phyloP scores from a whole-genome alignment of 805 yeast species.

The Lipomyces yamadae region DNA sequence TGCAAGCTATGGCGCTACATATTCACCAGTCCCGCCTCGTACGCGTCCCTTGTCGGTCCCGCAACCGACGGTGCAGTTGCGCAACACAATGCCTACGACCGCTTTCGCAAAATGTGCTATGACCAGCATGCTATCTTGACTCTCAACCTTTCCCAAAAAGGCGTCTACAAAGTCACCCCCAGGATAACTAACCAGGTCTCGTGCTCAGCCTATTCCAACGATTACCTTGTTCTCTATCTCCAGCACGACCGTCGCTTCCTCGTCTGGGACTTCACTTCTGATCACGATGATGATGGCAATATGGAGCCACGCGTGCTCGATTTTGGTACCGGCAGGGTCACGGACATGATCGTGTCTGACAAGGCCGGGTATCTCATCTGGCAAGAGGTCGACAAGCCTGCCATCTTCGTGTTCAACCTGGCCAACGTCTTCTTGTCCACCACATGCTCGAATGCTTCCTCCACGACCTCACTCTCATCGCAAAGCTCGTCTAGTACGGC shows the following conservation, averaged over 20 bases:
- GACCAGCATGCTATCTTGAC: constrained; percentile 29
- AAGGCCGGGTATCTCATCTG: constrained; percentile 26
- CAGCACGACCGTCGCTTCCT: constrained; percentile 29
- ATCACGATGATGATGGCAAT: neutral
- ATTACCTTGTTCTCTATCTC: constrained; percentile 31
- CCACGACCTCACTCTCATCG: constrained; percentile 2
- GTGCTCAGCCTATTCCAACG: constrained; percentile 29
- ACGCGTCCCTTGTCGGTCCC: constrained; percentile 23
- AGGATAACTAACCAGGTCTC: constrained; percentile 32
- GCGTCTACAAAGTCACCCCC: constrained; percentile 16
- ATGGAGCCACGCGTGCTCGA: constrained; percentile 26
- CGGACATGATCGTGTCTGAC: constrained; percentile 32
- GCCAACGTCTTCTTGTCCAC: constrained; percentile 5
- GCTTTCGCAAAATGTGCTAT: constrained; percentile 30
- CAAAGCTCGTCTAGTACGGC: neutral
- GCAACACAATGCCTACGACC: constrained; percentile 12
- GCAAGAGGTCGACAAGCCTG: constrained; percentile 35
- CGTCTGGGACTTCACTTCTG: constrained; percentile 31
- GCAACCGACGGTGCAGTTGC: constrained; percentile 4
- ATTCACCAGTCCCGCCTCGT: constrained; percentile 33
- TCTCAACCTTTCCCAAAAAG: constrained; percentile 21
- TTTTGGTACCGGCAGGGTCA: constrained; percentile 29
- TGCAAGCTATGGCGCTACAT: constrained; percentile 30
- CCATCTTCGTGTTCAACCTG: constrained; percentile 31
- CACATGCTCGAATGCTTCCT: neutral